phyloP scores from a whole-genome alignment of 768 basidiomycete genomes.

The Suillus occidentalis region DNA sequence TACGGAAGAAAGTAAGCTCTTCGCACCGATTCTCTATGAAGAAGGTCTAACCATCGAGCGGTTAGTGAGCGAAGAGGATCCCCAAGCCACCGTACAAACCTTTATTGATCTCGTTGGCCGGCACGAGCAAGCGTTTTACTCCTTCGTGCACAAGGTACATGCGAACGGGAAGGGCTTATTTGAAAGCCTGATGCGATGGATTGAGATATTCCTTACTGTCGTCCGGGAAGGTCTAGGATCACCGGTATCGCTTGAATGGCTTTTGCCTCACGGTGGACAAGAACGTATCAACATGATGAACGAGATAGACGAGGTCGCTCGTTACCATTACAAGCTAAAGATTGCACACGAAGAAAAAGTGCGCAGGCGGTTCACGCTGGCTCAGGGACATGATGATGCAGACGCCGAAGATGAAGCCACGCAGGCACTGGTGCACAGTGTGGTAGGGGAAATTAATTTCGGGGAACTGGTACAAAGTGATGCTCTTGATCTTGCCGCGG shows the following conservation, averaged over 20 bases:
- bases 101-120: constrained; percentile 93
- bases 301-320: constrained; percentile 87
- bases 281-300: constrained; percentile 75
- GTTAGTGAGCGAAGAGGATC: constrained; percentile 80
- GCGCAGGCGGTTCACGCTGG: constrained; percentile 76
- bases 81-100: constrained; percentile 81
- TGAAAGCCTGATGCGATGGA: constrained; percentile 93
- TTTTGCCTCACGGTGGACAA: constrained; percentile 79
- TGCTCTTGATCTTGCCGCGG: constrained; percentile 77
- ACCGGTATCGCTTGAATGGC: constrained; percentile 72
- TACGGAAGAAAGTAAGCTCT: constrained; percentile 78
- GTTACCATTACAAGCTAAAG: constrained; percentile 95
- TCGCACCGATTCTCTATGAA: neutral
- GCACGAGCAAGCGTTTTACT: constrained; percentile 95
- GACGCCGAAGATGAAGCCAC: constrained; percentile 85
- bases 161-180: constrained; percentile 95
- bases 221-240: constrained; percentile 85
- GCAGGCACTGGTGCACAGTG: constrained; percentile 73
- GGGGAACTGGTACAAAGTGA: constrained; percentile 78
- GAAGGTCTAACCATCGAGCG: constrained; percentile 8
- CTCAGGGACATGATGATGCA: constrained; percentile 48
- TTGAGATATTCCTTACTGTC: constrained; percentile 89
- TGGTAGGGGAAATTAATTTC: constrained; percentile 81
- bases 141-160: constrained; percentile 98
- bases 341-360: constrained; percentile 90